Evolutionary conservation across 2,329 filamentous ascomycete genomes (phyloP), one percentile per base, ranked within the genome.

Genomic region (Fusarium sarcochroum): DNA sequence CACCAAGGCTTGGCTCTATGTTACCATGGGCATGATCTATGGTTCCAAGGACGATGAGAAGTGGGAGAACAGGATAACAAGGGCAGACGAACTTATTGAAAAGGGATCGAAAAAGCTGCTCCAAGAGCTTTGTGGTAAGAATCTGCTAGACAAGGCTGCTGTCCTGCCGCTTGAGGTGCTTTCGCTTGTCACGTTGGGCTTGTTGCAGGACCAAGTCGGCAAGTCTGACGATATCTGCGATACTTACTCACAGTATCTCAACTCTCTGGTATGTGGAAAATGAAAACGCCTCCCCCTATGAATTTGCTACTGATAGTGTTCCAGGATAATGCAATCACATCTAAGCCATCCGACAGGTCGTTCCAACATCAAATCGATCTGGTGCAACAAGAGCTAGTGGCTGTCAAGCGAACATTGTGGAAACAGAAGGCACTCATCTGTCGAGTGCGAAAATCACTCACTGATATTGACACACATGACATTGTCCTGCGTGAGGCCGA

Each of bases 151-250:
- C 7, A 77, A 76, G 41, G 77, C 79, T 9, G 76, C 79, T 20
- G 67, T 85, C 23, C 65, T 81, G 32, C 84, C 83, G 2, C 74
- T 80, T 38, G 83, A 85, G 20, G 59, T 85, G 4, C 63, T 83
- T 25, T 80, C 80, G 1, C 69, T 85, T 18, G 69, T 84, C 13
- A 76, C 76, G 11, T 63, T 80, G 37, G 76, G 76, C 15, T 73
- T 85, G 32, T 60, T 84, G 2, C 73, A 77, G 42, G 81, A 85
- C 40, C 71, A 76, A 20, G 80, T 79, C 2, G 77, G 76, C 6
- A 77, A 75, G 44, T 76, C 76, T 32, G 76, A 80, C 5, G 78
- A 80, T 27, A 79, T 84, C 17, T 77, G 73, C 37, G 77, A 80
- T 21, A 82, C 79, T 0, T 85, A 84, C 49, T 81, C 79, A 0